These are phyloP conservation scores for Phytophthora sojae DNA, from an alignment of 352 stramenopile genomes.

Conservation along the genomic window DNA sequence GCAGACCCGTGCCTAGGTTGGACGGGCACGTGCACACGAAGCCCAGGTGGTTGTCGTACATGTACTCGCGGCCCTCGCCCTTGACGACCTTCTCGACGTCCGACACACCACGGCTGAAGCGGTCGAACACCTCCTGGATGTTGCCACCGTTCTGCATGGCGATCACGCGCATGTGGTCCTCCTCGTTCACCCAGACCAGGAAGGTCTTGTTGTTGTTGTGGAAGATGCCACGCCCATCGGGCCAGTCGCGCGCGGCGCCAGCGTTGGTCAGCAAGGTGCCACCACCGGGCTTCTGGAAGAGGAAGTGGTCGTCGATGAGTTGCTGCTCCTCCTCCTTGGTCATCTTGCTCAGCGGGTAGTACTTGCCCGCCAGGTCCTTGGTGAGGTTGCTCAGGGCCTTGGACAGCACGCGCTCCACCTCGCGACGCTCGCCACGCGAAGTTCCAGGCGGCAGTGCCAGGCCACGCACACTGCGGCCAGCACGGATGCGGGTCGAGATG, in stretches of 20 bases:
- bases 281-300: conserved; percentile 91
- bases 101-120: conserved; percentile 72
- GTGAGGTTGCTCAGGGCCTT: conserved; percentile 77
- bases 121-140: conserved; percentile 88
- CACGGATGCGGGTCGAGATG: conserved; percentile 89
- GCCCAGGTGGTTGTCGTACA: conserved; percentile 74
- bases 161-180: conserved; percentile 86
- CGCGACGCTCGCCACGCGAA: conserved; percentile 64
- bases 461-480: conserved; percentile 84
- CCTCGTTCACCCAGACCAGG: conserved; percentile 84
- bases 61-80: conserved; percentile 66
- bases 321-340: conserved; percentile 87
- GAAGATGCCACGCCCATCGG: conserved; percentile 90
- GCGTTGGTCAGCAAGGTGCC: conserved; percentile 74
- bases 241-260: conserved; percentile 87
- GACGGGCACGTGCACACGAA: conserved; percentile 78
- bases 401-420: conserved; percentile 79
- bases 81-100: conserved; percentile 67
- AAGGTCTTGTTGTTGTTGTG: conserved; percentile 89
- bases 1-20: conserved; percentile 75
- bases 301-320: conserved; percentile 88
- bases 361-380: conserved; percentile 77
- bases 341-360: conserved; percentile 85
- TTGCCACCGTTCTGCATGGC: conserved; percentile 85
- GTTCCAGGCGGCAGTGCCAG: conserved; percentile 83